Conservation (phyloP, 139 green algal genomes). For the Closterium sp. region DNA sequence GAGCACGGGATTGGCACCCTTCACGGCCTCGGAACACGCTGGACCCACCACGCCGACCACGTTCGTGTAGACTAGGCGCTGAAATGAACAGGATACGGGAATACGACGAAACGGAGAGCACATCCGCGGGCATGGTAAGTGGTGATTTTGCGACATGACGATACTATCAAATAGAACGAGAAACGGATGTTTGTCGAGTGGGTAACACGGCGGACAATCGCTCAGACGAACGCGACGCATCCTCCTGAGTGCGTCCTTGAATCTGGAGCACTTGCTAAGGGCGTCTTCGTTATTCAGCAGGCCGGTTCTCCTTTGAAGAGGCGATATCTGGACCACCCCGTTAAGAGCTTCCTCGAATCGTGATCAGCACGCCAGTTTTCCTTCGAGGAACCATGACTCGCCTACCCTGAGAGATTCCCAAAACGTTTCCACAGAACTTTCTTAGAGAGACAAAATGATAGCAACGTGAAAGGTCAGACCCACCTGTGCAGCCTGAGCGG, state of each 20-base stretch:
- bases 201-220: neutral
- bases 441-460: neutral
- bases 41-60: slow-evolving; percentile 33
- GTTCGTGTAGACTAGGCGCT: slow-evolving; percentile 6
- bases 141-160: neutral
- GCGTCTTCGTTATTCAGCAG: neutral
- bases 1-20: slow-evolving; percentile 6
- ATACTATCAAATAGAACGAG: neutral
- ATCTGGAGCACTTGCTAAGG: neutral
- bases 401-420: too few relatives aligned
- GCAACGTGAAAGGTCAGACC: neutral
- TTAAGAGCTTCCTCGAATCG: too few relatives aligned
- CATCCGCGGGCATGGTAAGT: neutral
- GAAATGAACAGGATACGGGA: neutral
- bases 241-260: neutral
- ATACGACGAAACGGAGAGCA: neutral
- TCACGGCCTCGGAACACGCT: slow-evolving; percentile 21
- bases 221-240: neutral
- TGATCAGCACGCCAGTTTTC: too few relatives aligned
- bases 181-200: neutral
- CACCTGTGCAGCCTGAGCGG: neutral
- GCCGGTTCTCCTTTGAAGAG: neutral
- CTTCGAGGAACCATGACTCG: too few relatives aligned
- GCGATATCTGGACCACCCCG: too few relatives aligned
- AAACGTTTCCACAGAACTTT: neutral